Evolutionary conservation across 352 stramenopile species (phyloP), one percentile per base, ranked within the genome.

Genomic region (Pythium monospermum): DNA sequence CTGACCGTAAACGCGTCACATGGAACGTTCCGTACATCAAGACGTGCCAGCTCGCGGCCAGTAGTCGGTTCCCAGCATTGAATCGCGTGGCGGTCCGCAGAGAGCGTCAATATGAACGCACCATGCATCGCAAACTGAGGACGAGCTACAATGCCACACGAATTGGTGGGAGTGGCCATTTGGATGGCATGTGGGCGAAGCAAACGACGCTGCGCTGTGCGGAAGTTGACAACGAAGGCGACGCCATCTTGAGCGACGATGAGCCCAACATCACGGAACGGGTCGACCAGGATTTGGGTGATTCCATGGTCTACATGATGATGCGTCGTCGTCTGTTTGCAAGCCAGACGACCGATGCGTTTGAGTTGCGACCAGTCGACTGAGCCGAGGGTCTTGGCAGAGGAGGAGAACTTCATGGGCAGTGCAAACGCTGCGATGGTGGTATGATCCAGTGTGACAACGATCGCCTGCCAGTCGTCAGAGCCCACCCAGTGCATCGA

Each of bases 1-100:
- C 49, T 75, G 10, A 75, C 64, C 6, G 61, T 53, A 26, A 88
- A 73, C 31, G 50, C 68, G n/a, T 55, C 67, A 21, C 75, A 84
- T 0, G 16, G 21, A 15, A 45, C 25, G 16, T 45, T 59, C 3
- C 53, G 41, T 4, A 71, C 62, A 15, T 69, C 36, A 32, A 89
- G 67, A 8, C 49, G 64, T 6, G 58, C 61, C 4, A 89, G 52
- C 23, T 84, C 71, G 33, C 53, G 61, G 2, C 61, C 66, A 7
- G 65, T 22, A 11, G 69, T 60, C 0, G 67, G 62, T 6, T 87
- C 49, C 73, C 66, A 85, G 25, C 68, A 75, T 13, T 65, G 52
- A 38, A 89, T 61, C 0, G 59, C 40, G 19, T 27, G 58, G 22
- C 64, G 46, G 18, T 64, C 48, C 16, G 30, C 6, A 1, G 66